These are phyloP conservation scores for Uronychia setigera DNA, from an alignment of 73 alveolate species.

Conservation along the genomic window DNA sequence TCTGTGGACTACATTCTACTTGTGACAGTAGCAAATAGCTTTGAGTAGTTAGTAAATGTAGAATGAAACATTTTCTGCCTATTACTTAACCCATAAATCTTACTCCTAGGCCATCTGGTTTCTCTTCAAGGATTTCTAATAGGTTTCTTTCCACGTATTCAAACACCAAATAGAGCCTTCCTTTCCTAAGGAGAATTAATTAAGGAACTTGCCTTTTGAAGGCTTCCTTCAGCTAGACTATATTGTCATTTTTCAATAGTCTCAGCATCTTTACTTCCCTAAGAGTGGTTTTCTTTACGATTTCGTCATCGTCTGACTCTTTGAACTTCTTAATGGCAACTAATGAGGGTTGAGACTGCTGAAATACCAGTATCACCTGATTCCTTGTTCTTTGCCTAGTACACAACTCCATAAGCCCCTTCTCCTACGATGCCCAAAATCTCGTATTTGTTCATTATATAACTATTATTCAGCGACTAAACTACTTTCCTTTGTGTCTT, in stretches of 20 bases:
- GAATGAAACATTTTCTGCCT: constrained; percentile 40
- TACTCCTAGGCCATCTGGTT: constrained; percentile 84
- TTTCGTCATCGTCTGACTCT: constrained; percentile 94
- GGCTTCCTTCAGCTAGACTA: constrained; percentile 94
- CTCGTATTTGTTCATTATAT: constrained; percentile 87
- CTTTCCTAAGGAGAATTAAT: constrained; percentile 61
- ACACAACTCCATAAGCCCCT: constrained; percentile 90
- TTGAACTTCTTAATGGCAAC: constrained; percentile 97
- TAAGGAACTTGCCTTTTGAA: constrained; percentile 67
- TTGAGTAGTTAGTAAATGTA: constrained; percentile 65
- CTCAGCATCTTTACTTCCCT: constrained; percentile 94
- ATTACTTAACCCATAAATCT: background rate
- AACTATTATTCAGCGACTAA: no score
- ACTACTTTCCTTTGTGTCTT: no score
- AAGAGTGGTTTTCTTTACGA: constrained; percentile 87
- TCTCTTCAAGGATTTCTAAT: constrained; percentile 92
- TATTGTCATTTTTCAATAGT: constrained; percentile 87
- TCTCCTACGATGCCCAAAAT: constrained; percentile 80
- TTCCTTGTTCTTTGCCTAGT: constrained; percentile 78
- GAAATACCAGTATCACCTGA: constrained; percentile 77
- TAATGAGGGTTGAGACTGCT: constrained; percentile 45
- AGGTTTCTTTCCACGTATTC: constrained; percentile 96
- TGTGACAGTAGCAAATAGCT: constrained; percentile 65
- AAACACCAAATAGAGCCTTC: constrained; percentile 93
- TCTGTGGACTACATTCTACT: constrained; percentile 73